Evolutionary conservation across 2,329 filamentous ascomycete genomes (phyloP), one percentile per base, ranked within the genome.

Genomic region (Apiospora saccharicola): DNA sequence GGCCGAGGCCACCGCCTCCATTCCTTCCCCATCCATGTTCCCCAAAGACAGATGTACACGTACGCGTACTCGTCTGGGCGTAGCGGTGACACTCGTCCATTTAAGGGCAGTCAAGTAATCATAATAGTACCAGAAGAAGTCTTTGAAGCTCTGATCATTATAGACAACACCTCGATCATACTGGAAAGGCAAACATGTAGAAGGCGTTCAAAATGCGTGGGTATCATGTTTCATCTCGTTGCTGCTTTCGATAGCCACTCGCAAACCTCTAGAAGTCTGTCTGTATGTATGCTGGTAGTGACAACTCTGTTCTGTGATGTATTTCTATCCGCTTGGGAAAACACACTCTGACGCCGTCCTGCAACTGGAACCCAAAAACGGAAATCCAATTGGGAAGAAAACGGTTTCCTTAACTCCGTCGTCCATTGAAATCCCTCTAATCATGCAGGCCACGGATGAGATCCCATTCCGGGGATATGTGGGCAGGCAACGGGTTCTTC

Each of bases 341-440:
- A 16, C 12, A 4, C 0, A 8, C 3, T 10, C 4, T 22, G 5
- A n/a, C n/a, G 7, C n/a, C 19, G 6, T 37, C 16, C 7, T 1
- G 3, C 6, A 22, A 34, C 3, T 8, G 7, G 19, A 16, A 8
- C 1, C 53, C 6, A 22, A 22, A 12, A 3, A 16, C 53, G 22
- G 57, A 64, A 13, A 34, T 14, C 57, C 34, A 41, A 12, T 19
- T n/a, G 16, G 37, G 37, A 57, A 19, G 34, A n/a, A 24, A 8
- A n/a, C 14, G 10, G n/a, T 41, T 22, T 41, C 57, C 34, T 41
- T 41, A 34, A 64, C 57, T 64, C 57, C 53, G 10, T 61, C 57
- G 41, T 13, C 34, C 34, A 6, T n/a, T 64, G 57, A 34, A 64
- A 64, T 64, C 19, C 19, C 37, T 64, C 3, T 24, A 13, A 41